Percentiles rank a stretch among this genome's conserved stretches.
phyloP scores from a whole-genome alignment of 371 early-diverging fungal species.

The Entomophthora muscae region DNA sequence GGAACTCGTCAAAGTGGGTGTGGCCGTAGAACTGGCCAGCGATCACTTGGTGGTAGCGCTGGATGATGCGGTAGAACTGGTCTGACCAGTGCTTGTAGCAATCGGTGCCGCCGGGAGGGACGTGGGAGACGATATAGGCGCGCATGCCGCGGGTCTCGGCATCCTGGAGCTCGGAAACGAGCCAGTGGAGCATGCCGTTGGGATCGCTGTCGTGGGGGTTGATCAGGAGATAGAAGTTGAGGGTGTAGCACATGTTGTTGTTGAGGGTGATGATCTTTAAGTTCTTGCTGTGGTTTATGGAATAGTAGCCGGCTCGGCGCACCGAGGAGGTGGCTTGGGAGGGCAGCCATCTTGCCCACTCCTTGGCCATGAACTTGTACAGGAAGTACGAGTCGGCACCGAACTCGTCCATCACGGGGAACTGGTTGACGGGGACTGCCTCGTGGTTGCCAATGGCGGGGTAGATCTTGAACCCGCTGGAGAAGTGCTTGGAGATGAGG shows the following conservation, averaged over 20 bases:
- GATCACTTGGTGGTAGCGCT: conserved; percentile 9
- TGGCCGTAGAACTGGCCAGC: conserved; percentile 13
- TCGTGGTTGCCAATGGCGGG: conserved; percentile 13
- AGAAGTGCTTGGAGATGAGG: conserved; percentile 5
- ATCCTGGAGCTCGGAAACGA: conserved; percentile 9
- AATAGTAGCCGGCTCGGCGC: conserved; percentile 10
- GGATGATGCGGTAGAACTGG: conserved; percentile 8
- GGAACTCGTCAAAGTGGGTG: conserved; percentile 10
- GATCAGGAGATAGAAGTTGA: conserved; percentile 4
- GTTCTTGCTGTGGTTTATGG: background rate
- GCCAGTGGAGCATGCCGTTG: conserved; percentile 10
- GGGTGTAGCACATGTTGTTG: conserved; percentile 9
- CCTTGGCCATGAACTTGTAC: conserved; percentile 9
- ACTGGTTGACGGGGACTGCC: conserved; percentile 11
- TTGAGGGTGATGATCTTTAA: conserved; percentile 11
- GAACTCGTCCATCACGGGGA: conserved; percentile 7
- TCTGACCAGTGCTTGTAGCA: background rate
- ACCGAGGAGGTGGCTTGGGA: background rate
- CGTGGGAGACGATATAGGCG: conserved; percentile 9
- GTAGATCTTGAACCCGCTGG: background rate
- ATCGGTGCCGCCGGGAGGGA: conserved; percentile 6
- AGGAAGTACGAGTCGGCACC: background rate
- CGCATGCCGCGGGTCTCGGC: conserved; percentile 7
- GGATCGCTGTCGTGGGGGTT: conserved; percentile 8
- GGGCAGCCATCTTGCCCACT: conserved; percentile 13